Evolutionary conservation across 2,329 filamentous ascomycete genomes (phyloP).

Genomic region (Daldinia sp.): DNA sequence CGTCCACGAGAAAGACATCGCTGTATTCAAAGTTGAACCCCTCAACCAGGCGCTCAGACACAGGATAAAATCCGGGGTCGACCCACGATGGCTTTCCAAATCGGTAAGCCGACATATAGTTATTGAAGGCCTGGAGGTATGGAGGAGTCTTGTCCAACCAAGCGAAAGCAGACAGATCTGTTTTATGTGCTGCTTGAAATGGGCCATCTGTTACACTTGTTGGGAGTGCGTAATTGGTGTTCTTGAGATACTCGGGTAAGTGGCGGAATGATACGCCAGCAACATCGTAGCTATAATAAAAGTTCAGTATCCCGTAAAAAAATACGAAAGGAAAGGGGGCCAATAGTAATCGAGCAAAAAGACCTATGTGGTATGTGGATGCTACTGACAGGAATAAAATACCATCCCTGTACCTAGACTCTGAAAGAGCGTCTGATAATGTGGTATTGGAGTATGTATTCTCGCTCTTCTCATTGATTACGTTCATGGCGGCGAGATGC

Average conservation of each 20-base stretch:
- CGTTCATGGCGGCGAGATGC: constrained; percentile 56
- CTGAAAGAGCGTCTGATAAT: constrained; percentile 53
- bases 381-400: constrained; percentile 41
- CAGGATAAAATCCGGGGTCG: constrained; percentile 50
- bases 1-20: constrained; percentile 55
- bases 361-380: background rate
- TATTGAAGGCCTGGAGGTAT: constrained; percentile 52
- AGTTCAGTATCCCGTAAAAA: background rate
- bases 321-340: background rate
- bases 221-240: constrained; percentile 49
- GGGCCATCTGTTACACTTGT: constrained; percentile 50
- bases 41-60: constrained; percentile 38
- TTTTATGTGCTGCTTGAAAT: constrained; percentile 54
- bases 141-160: constrained; percentile 55
- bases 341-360: background rate
- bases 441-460: constrained; percentile 49
- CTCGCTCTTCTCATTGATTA: constrained; percentile 48
- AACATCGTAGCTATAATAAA: constrained; percentile 52
- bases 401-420: constrained; percentile 53
- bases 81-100: constrained; percentile 55
- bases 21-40: constrained; percentile 41
- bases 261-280: constrained; percentile 52
- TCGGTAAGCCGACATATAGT: constrained; percentile 55
- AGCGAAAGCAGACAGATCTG: constrained; percentile 53
- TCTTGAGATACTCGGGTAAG: constrained; percentile 52